Percentiles rank a stretch among this genome's conserved stretches.
Conservation (phyloP, 2,329 filamentous ascomycete species). For the Penicillium sp. region DNA sequence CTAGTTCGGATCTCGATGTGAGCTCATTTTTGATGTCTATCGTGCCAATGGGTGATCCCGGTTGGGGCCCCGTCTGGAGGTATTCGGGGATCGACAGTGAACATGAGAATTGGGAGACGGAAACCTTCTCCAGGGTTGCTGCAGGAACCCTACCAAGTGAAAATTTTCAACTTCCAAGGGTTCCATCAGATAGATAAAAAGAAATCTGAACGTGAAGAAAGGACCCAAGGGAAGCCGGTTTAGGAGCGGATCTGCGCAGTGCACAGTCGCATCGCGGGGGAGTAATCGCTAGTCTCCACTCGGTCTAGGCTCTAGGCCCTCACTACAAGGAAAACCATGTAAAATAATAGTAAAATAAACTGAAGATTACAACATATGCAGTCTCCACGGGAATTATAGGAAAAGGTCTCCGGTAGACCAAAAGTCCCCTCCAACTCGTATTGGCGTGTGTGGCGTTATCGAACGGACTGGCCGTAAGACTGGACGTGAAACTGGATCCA, state of each 20-base stretch:
- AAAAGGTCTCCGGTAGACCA: constrained; percentile 1
- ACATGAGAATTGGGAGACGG: not conserved
- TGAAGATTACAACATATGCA: too few relatives aligned
- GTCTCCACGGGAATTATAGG: not conserved
- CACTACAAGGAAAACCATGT: too few relatives aligned
- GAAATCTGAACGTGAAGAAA: not conserved
- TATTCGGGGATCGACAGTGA: not conserved
- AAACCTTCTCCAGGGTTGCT: not conserved
- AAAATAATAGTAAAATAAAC: too few relatives aligned
- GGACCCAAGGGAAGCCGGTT: not conserved
- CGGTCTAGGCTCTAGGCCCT: constrained; percentile 10
- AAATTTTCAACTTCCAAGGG: too few relatives aligned
- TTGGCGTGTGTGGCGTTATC: constrained; percentile 10
- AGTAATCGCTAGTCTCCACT: constrained; percentile 6
- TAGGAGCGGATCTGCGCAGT: constrained; percentile 9
- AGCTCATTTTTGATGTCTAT: not conserved
- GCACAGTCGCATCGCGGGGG: constrained; percentile 18
- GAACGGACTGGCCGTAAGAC: constrained; percentile 16
- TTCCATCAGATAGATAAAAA: not conserved
- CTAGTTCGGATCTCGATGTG: not conserved
- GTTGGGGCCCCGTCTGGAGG: not conserved
- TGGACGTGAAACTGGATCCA: constrained; percentile 6
- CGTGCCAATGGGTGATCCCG: too few relatives aligned
- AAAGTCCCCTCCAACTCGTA: constrained; percentile 1
- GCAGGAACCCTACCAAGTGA: not conserved